phyloP scores from a whole-genome alignment of 441 rosid genomes.

The Caryocar brasiliense region DNA sequence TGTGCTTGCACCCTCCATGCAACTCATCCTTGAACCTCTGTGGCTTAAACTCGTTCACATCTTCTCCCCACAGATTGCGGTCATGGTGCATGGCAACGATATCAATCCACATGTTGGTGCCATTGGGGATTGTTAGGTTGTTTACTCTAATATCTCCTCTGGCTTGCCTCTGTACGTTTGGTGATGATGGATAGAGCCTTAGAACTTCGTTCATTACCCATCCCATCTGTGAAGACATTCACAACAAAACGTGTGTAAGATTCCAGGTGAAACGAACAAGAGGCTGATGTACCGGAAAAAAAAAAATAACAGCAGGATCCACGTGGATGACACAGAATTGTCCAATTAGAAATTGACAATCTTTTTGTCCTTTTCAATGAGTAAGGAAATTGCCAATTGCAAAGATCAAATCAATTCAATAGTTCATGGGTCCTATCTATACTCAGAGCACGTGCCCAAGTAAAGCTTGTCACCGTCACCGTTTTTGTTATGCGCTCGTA shows the following conservation, averaged over 20 bases:
- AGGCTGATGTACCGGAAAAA: too few species aligned
- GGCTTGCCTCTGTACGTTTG: constrained; percentile 80
- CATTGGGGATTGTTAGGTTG: constrained; percentile 46
- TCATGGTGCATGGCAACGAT: constrained; percentile 93
- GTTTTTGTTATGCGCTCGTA: neutral
- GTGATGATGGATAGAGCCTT: constrained; percentile 77
- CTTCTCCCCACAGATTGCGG: constrained; percentile 63
- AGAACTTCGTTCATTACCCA: constrained; percentile 86
- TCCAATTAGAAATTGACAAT: too few species aligned
- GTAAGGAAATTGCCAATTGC: too few species aligned
- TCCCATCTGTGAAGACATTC: constrained; percentile 51
- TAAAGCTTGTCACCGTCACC: neutral
- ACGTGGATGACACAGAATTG: too few species aligned
- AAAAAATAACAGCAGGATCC: too few species aligned
- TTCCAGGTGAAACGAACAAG: too few species aligned
- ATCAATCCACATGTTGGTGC: constrained; percentile 90
- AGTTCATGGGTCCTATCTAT: too few species aligned
- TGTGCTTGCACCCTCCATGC: constrained; percentile 71
- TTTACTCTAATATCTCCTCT: constrained; percentile 55
- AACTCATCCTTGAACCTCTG: constrained; percentile 65
- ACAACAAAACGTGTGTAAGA: too few species aligned
- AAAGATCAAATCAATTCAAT: too few species aligned
- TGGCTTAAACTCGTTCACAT: constrained; percentile 65
- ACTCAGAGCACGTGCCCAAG: too few species aligned
- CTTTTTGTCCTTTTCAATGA: too few species aligned